Evolutionary conservation across 2,329 filamentous ascomycete genomes (phyloP).

Genomic region (Dactylellina parvicollis): DNA sequence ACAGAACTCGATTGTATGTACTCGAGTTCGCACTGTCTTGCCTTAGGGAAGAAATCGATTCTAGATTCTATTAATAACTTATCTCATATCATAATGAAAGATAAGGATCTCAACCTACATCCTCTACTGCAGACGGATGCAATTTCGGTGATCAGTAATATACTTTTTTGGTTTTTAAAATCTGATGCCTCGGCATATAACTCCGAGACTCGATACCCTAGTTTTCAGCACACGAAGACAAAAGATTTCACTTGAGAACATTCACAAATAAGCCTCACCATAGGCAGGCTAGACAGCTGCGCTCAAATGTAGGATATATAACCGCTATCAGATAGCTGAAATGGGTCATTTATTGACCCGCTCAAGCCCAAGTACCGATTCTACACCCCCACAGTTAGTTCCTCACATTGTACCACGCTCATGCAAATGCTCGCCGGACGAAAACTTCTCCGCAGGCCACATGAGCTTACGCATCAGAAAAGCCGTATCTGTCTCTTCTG

Average conservation of each 20-base stretch:
- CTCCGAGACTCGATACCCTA: not conserved
- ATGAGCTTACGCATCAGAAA: constrained; percentile 4
- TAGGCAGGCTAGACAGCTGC: not conserved
- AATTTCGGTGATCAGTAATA: not conserved
- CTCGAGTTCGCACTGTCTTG: not conserved
- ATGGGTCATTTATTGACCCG: too few relatives aligned
- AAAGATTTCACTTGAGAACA: not conserved
- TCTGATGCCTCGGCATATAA: not conserved
- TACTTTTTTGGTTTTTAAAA: not conserved
- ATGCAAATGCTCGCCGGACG: not conserved
- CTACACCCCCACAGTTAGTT: not conserved
- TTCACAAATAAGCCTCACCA: not conserved
- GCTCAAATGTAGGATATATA: not conserved
- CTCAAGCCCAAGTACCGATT: not conserved
- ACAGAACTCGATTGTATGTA: not conserved
- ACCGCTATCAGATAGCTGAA: not conserved
- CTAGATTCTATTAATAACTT: too few relatives aligned
- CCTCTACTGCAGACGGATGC: not conserved
- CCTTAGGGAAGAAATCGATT: not conserved
- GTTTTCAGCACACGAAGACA: not conserved
- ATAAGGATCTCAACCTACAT: not conserved
- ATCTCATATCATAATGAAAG: too few relatives aligned
- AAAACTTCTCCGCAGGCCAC: not conserved
- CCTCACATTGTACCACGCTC: not conserved
- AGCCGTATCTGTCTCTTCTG: not conserved